Conservation (phyloP, 164 flowering plant species). For the Saururus chinensis region DNA sequence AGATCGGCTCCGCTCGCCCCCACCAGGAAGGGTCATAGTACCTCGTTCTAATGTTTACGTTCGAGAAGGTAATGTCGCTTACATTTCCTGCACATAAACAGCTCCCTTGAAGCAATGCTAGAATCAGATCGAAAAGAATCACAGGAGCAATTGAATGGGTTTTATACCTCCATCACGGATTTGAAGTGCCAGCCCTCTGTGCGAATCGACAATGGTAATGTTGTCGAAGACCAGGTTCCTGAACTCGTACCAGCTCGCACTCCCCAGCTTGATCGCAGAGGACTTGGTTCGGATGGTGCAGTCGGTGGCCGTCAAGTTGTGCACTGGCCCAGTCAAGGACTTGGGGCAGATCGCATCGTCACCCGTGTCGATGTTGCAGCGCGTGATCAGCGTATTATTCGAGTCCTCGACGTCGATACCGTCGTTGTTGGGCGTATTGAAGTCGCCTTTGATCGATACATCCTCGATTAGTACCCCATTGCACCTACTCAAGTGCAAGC, state of each 20-base stretch:
- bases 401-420: slow-evolving; percentile 95
- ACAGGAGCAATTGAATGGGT: neutral
- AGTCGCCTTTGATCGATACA: slow-evolving; percentile 69
- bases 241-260: slow-evolving; percentile 74
- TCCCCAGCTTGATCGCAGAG: slow-evolving; percentile 90
- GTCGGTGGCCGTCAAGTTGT: slow-evolving; percentile 68
- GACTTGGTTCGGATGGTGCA: slow-evolving; percentile 87
- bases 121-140: neutral
- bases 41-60: slow-evolving; percentile 80
- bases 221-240: slow-evolving; percentile 63
- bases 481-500: slow-evolving; percentile 78
- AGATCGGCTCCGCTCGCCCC: slow-evolving; percentile 98
- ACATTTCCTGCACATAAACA: slow-evolving; percentile 53
- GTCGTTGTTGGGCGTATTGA: slow-evolving; percentile 86
- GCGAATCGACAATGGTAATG: slow-evolving; percentile 81
- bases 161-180: slow-evolving; percentile 92
- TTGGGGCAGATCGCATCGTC: slow-evolving; percentile 99
- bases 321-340: slow-evolving; percentile 57
- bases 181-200: slow-evolving; percentile 93
- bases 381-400: slow-evolving; percentile 69
- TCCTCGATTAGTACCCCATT: slow-evolving; percentile 52
- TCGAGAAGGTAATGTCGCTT: slow-evolving; percentile 72
- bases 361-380: slow-evolving; percentile 76
- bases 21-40: slow-evolving; percentile 96
- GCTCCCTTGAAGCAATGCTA: neutral